A percentile compares a stretch with the other conserved stretches of the same genome.
These are phyloP conservation scores for Aspergillus pseudonomiae DNA, from an alignment of 2,329 filamentous ascomycete species.

Conservation along the genomic window DNA sequence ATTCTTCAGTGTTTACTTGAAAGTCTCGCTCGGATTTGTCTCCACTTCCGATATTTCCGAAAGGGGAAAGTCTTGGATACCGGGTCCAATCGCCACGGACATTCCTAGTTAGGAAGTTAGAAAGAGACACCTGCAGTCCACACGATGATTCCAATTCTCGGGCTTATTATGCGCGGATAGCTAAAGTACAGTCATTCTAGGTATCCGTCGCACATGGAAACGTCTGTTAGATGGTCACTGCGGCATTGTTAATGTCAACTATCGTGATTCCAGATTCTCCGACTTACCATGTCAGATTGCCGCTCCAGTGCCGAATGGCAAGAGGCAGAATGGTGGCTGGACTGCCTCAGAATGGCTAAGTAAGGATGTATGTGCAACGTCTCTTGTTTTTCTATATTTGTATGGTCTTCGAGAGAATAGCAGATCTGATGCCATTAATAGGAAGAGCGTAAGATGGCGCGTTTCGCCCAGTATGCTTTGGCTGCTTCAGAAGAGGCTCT, in stretches of 20 bases:
- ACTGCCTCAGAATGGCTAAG: slow-evolving; percentile 48
- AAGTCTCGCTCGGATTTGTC: slow-evolving; percentile 17
- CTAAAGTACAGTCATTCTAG: slow-evolving; percentile 38
- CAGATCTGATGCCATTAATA: slow-evolving; percentile 28
- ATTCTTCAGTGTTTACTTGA: slow-evolving; percentile 8
- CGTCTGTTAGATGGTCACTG: slow-evolving; percentile 78
- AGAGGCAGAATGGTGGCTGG: slow-evolving; percentile 48
- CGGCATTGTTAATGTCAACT: slow-evolving; percentile 74
- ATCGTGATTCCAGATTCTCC: slow-evolving; percentile 65
- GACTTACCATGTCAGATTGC: slow-evolving; percentile 83
- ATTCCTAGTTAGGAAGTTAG: slow-evolving; percentile 21
- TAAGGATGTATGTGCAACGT: slow-evolving; percentile 37
- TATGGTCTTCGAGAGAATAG: neutral
- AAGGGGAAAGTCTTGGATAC: slow-evolving; percentile 35
- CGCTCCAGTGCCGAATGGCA: slow-evolving; percentile 71
- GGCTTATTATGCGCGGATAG: slow-evolving; percentile 1
- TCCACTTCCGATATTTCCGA: slow-evolving; percentile 30
- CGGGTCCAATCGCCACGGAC: slow-evolving; percentile 23
- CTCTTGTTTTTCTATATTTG: neutral
- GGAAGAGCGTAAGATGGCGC: slow-evolving; percentile 80
- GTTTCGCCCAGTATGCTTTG: slow-evolving; percentile 88
- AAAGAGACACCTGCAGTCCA: slow-evolving; percentile 4
- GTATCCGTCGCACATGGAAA: slow-evolving; percentile 75
- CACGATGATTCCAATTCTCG: neutral
- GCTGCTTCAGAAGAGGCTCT: slow-evolving; percentile 86